phyloP scores from a whole-genome alignment of 305 asterid species.

The Caryopteris hybrid region DNA sequence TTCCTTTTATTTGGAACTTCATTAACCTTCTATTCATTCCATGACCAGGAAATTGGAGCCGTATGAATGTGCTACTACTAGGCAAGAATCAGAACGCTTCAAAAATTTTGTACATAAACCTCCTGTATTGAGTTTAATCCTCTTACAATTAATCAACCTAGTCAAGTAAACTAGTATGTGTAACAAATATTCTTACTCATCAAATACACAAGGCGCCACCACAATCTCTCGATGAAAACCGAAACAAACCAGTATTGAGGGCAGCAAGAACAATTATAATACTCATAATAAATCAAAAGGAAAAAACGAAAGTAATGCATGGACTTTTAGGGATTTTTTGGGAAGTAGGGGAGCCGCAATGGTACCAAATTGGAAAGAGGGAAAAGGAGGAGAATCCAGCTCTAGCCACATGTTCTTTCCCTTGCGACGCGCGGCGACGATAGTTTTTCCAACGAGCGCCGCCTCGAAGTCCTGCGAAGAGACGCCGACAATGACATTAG shows the following conservation, averaged over 20 bases:
- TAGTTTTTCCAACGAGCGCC: conserved; percentile 69
- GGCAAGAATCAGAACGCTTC: no score
- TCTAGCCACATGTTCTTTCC: conserved; percentile 97
- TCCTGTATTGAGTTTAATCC: not conserved
- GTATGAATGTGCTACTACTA: no score
- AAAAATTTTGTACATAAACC: no score
- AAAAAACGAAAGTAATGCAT: not conserved
- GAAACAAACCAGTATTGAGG: not conserved
- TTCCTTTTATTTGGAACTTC: not conserved
- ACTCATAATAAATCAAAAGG: not conserved
- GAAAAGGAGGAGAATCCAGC: conserved; percentile 92
- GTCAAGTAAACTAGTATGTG: conserved; percentile 4
- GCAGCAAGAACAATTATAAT: not conserved
- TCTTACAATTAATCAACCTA: not conserved
- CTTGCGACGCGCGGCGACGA: conserved; percentile 85
- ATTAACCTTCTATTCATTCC: not conserved
- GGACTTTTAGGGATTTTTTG: conserved; percentile 21
- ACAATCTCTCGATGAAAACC: not conserved
- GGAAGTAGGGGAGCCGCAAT: not conserved
- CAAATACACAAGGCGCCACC: not conserved
- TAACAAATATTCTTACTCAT: not conserved
- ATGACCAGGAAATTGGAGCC: not conserved
- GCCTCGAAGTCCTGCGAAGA: conserved; percentile 70
- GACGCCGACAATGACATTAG: conserved; percentile 79
- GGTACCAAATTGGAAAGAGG: conserved; percentile 90